Evolutionary conservation across 768 basidiomycete genomes (phyloP), one percentile per base, ranked within the genome.

Genomic region (Botryobasidium botryosum): DNA sequence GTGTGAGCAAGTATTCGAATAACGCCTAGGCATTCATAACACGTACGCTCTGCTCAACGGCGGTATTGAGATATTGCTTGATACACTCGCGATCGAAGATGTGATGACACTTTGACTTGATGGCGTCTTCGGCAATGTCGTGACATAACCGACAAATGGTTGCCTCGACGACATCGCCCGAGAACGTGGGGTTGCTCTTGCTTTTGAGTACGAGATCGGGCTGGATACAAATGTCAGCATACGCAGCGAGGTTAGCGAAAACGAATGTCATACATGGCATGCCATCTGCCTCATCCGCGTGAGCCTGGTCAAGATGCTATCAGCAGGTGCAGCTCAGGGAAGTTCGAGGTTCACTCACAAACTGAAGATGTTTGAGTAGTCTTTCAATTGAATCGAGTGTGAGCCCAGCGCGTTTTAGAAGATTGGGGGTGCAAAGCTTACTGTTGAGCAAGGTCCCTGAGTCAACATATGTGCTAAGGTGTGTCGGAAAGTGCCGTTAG

Each of bases 61-160:
- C 70, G 1, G 78, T 71, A 51, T 84, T 73, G 39, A 97, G 68
- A 57, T 96, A 96, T 59, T 91, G 87, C 55, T 74, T 77, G 60
- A 99, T 91, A 55, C 94, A 99, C 57, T 90, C 85, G 45, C 94
- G 74, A 58, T 96, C 90, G 55, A 94, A 99, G 50, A 94, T 79
- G 57, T 99, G 94, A 32, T 73, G 75, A 57, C 94, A 99, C 53
- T 77, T 83, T 21, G 88, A 79, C 56, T 86, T 77, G 50, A 99
- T 96, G 3, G 94, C 88, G 55, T 99, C 94, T 62, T 99, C 94
- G 0, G 87, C 92, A 32, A 94, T 69, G 53, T 99, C 94, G 54
- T 88, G 86, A 62, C 94, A 99, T n/a, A 99, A 63, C 44, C 94
- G 72, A 57, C 94, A 99, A 6, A 96, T 73, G 0, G 84, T 80